phyloP scores from a whole-genome alignment of 345 rosid species.

The thale cress (Arabidopsis thaliana) region TAIR10.1 NC_003071.7:18838501-18839000 shows the following conservation, averaged over 20 bases:
- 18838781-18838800: constrained; percentile 69
- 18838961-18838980: constrained; percentile 59
- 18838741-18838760: constrained; percentile 62
- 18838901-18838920: neutral
- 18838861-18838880: constrained; percentile 67
- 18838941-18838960: neutral
- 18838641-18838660: constrained; percentile 28
- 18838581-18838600: constrained; percentile 76
- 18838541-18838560: constrained; percentile 78
- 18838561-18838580: constrained; percentile 74
- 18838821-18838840: constrained; percentile 81
- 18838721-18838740: neutral
- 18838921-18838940: neutral
- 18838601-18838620: constrained; percentile 46
- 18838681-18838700: neutral
- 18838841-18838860: constrained; percentile 66
- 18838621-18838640: constrained; percentile 42
- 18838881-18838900: neutral
- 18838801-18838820: constrained; percentile 85
- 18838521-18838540: constrained; percentile 86
- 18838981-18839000: constrained; percentile 84
- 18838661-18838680: neutral
- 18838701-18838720: constrained; percentile 10
- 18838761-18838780: constrained; percentile 60
- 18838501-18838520: constrained; percentile 49